A percentile compares a stretch with the other conserved stretches of the same genome.
Evolutionary conservation across 345 rosid genomes (phyloP).

Genomic region (Odontarrhena argentea): DNA sequence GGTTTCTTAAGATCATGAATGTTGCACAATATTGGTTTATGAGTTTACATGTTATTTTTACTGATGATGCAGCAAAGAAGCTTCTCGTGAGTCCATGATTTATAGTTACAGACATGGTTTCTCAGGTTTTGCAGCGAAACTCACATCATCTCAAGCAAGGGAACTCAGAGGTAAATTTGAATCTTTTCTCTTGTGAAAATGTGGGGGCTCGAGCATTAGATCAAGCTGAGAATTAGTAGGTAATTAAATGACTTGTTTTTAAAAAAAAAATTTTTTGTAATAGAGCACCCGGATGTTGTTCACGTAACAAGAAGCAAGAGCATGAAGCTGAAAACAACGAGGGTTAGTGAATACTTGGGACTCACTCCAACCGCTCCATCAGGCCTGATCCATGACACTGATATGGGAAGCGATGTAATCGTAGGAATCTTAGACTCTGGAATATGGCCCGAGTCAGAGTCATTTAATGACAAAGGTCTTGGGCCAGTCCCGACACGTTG

Average conservation of each 20-base stretch:
- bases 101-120: slow-evolving; percentile 77
- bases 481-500: slow-evolving; percentile 55
- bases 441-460: slow-evolving; percentile 48
- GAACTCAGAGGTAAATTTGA: slow-evolving; percentile 48
- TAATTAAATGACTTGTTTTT: background rate
- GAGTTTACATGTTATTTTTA: slow-evolving; percentile 9
- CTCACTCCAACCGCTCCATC: slow-evolving; percentile 49
- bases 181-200: background rate
- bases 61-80: slow-evolving; percentile 53
- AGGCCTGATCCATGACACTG: slow-evolving; percentile 49
- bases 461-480: slow-evolving; percentile 50
- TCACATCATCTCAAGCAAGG: slow-evolving; percentile 60
- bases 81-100: slow-evolving; percentile 55
- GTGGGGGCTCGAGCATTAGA: slow-evolving; percentile 22
- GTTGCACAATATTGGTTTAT: background rate
- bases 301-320: slow-evolving; percentile 54
- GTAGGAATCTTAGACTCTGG: slow-evolving; percentile 67
- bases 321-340: slow-evolving; percentile 63
- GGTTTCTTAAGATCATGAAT: background rate
- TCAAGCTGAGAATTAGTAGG: background rate
- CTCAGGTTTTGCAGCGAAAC: slow-evolving; percentile 77
- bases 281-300: slow-evolving; percentile 63
- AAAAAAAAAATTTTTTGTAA: too few relatives aligned
- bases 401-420: slow-evolving; percentile 70
- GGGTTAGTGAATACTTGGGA: slow-evolving; percentile 67